Evolutionary conservation across 2,329 filamentous ascomycete genomes (phyloP).

Genomic region (Hypoxylon sp.): DNA sequence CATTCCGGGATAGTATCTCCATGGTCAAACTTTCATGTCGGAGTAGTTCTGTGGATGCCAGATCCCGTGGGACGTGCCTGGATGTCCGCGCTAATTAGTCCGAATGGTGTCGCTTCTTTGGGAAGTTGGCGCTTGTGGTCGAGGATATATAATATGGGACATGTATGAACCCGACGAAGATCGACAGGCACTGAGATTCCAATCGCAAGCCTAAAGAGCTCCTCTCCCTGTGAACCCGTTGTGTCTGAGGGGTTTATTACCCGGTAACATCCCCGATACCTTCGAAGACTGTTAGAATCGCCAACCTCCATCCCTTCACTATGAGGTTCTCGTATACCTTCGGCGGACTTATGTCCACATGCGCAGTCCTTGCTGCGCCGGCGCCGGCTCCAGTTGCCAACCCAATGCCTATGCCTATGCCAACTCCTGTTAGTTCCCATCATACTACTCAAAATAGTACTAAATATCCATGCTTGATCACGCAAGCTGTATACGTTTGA

Average conservation of each 20-base stretch:
- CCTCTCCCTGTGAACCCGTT: background rate
- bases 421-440: conserved; percentile 48
- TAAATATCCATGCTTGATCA: background rate
- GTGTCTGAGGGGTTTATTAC: background rate
- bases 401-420: conserved; percentile 47
- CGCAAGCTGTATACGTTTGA: background rate
- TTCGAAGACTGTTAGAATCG: background rate
- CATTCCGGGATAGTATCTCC: conserved; percentile 16
- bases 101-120: conserved; percentile 9
- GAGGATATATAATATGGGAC: conserved; percentile 9
- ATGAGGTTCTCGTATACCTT: conserved; percentile 50
- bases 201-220: conserved; percentile 11
- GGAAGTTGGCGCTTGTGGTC: conserved; percentile 26
- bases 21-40: conserved; percentile 10
- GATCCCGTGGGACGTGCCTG: conserved; percentile 19
- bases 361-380: conserved; percentile 48
- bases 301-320: conserved; percentile 7
- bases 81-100: conserved; percentile 27
- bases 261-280: background rate
- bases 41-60: conserved; percentile 19
- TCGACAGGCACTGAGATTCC: conserved; percentile 7
- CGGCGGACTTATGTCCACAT: conserved; percentile 48
- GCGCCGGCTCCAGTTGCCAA: conserved; percentile 40
- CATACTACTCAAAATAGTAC: background rate
- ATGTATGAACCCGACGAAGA: conserved; percentile 7